A percentile compares a stretch with the other conserved stretches of the same genome.
Conservation (phyloP, 257 asterid genomes). For the Galeopsis tetrahit region DNA sequence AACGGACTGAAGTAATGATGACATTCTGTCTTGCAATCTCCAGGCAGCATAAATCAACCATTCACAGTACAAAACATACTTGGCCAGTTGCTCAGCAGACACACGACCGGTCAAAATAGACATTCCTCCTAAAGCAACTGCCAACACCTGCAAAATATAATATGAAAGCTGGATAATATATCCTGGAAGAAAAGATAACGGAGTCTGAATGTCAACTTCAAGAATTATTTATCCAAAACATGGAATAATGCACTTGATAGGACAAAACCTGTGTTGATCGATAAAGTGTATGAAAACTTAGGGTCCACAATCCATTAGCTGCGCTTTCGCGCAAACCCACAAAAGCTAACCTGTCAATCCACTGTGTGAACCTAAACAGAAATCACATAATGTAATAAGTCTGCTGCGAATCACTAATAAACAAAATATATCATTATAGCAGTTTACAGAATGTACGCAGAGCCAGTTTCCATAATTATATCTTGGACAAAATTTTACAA, state of each 20-base stretch:
- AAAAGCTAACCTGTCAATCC: slow-evolving; percentile 50
- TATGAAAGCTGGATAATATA: slow-evolving; percentile 13
- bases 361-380: slow-evolving; percentile 39
- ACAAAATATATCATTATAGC: slow-evolving; percentile 15
- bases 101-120: slow-evolving; percentile 44
- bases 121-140: slow-evolving; percentile 56
- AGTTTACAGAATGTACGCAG: slow-evolving; percentile 19
- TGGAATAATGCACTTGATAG: slow-evolving; percentile 16
- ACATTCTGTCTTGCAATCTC: slow-evolving; percentile 62
- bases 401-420: slow-evolving; percentile 20
- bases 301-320: slow-evolving; percentile 54
- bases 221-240: slow-evolving; percentile 10
- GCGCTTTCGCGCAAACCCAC: slow-evolving; percentile 52
- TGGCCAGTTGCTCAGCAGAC: slow-evolving; percentile 61
- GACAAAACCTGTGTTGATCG: slow-evolving; percentile 57
- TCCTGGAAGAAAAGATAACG: slow-evolving; percentile 8
- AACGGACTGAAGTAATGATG: slow-evolving; percentile 56
- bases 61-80: slow-evolving; percentile 59
- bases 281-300: slow-evolving; percentile 50
- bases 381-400: slow-evolving; percentile 27
- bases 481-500: slow-evolving; percentile 24
- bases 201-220: slow-evolving; percentile 17
- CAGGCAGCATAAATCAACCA: slow-evolving; percentile 69
- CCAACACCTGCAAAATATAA: slow-evolving; percentile 44
- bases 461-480: slow-evolving; percentile 12